Evolutionary conservation across 495 filamentous ascomycete genomes (phyloP).

Genomic region (Lichenothelia convexa): DNA sequence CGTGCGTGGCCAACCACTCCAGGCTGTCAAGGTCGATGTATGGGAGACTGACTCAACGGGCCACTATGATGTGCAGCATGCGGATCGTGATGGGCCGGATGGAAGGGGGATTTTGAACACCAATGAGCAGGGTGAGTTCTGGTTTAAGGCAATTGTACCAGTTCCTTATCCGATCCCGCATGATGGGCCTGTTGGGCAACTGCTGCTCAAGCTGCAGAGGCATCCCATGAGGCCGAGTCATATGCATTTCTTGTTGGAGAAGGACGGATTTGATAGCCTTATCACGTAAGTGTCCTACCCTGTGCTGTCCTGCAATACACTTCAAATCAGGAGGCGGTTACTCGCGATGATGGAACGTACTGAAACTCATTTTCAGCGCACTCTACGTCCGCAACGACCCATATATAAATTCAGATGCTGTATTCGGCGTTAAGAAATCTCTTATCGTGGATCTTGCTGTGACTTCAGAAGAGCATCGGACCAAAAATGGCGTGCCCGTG

Average conservation of each 20-base stretch:
- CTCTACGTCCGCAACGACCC: constrained; percentile 44
- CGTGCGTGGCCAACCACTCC: too few species aligned
- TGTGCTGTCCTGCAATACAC: not conserved
- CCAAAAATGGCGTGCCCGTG: constrained; percentile 36
- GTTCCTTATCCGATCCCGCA: constrained; percentile 63
- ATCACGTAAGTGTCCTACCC: too few species aligned
- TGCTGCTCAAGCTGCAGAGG: constrained; percentile 55
- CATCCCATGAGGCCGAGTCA: constrained; percentile 27
- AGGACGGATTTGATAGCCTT: too few species aligned
- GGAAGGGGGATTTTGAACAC: constrained; percentile 61
- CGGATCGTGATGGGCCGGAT: too few species aligned
- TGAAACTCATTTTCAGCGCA: constrained; percentile 42
- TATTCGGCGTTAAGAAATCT: constrained; percentile 49
- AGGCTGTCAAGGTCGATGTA: too few species aligned
- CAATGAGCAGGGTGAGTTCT: constrained; percentile 58
- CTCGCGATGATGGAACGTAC: too few species aligned
- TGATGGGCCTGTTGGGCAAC: constrained; percentile 52
- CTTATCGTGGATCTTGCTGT: constrained; percentile 46
- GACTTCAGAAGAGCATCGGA: constrained; percentile 34
- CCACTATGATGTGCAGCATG: constrained; percentile 82
- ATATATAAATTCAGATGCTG: constrained; percentile 42
- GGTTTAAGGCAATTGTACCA: constrained; percentile 67
- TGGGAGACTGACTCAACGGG: constrained; percentile 77
- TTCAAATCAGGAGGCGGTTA: too few species aligned
- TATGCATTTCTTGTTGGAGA: too few species aligned